phyloP scores from a whole-genome alignment of 148 eudicot species.

The Chenopodium quinoa region DNA sequence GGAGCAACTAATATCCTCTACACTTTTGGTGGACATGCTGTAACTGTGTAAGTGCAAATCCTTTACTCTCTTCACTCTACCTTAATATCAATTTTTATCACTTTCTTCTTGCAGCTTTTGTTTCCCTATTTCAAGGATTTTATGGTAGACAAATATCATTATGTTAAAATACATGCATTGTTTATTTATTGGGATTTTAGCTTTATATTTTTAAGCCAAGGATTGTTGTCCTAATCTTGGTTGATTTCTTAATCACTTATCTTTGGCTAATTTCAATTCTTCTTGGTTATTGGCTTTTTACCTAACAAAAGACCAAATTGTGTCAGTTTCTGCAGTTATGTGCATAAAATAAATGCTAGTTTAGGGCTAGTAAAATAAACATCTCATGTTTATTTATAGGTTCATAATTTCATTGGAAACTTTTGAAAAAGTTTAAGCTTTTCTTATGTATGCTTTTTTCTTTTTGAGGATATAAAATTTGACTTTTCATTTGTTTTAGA shows the following conservation, averaged over 20 bases:
- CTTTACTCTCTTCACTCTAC: not conserved
- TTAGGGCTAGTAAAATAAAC: constrained; percentile 1
- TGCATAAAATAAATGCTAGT: not conserved
- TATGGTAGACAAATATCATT: constrained; percentile 28
- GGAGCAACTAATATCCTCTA: constrained; percentile 75
- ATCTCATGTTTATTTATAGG: not conserved
- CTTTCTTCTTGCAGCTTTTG: constrained; percentile 32
- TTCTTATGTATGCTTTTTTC: constrained; percentile 12
- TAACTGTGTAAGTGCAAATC: constrained; percentile 60
- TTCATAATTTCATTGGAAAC: constrained; percentile 19
- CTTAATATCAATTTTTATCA: not conserved
- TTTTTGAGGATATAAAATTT: not conserved
- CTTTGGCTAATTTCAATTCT: not conserved
- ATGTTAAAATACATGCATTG: constrained; percentile 9
- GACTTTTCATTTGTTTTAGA: constrained; percentile 4
- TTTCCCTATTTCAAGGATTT: constrained; percentile 17
- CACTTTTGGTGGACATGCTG: constrained; percentile 83
- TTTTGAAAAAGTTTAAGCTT: constrained; percentile 20
- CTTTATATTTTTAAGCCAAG: constrained; percentile 15
- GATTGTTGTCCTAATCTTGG: not conserved
- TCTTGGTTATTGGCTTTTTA: constrained; percentile 8
- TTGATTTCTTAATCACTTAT: not conserved
- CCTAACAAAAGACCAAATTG: constrained; percentile 13
- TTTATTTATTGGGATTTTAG: not conserved
- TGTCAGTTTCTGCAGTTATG: not conserved